These are phyloP conservation scores for Neurospora intermedia DNA, from an alignment of 495 filamentous ascomycete genomes.

Conservation along the genomic window DNA sequence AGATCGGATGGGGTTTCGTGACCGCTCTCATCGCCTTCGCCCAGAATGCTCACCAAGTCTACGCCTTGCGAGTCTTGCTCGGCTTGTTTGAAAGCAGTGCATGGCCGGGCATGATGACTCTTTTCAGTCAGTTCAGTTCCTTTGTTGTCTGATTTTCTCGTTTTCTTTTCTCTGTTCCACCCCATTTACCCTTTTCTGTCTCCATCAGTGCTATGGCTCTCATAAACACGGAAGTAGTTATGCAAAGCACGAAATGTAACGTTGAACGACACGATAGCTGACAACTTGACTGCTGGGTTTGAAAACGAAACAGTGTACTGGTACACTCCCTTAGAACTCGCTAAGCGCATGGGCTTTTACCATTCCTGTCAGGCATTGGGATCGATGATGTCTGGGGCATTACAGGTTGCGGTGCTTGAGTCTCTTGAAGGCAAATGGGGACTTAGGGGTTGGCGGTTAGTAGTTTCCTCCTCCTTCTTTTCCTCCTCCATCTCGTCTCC, in stretches of 20 bases:
- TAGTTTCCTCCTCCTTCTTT: background rate
- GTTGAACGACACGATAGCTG: background rate
- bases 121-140: constrained; percentile 19
- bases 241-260: background rate
- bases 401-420: constrained; percentile 43
- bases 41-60: constrained; percentile 23
- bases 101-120: constrained; percentile 31
- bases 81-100: constrained; percentile 42
- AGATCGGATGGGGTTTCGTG: constrained; percentile 33
- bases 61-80: constrained; percentile 38
- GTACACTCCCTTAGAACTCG: constrained; percentile 28
- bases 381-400: constrained; percentile 31
- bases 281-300: background rate
- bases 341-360: constrained; percentile 34
- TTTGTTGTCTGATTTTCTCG: background rate
- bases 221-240: background rate
- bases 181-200: background rate
- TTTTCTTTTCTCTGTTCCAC: background rate
- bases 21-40: constrained; percentile 23
- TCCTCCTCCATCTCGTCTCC: background rate
- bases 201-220: background rate
- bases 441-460: constrained; percentile 40
- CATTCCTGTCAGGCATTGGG: constrained; percentile 30
- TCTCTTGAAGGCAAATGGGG: constrained; percentile 38
- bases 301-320: constrained; percentile 18